Conservation (phyloP, 192 early-diverging fungal genomes). For the Neocallimastix lanati region DNA sequence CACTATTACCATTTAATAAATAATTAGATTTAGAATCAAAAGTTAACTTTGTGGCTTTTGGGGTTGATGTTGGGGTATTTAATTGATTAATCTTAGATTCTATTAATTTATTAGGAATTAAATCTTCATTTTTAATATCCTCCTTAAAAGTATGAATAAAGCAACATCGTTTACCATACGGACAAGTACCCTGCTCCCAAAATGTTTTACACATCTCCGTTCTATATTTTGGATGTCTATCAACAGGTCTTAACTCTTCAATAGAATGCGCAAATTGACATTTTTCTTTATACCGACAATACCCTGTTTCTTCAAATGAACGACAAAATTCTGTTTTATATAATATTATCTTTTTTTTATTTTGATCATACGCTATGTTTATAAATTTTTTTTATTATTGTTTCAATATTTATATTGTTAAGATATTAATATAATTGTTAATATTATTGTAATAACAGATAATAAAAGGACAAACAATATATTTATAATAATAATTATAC, state of each 20-base stretch:
- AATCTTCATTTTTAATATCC: not conserved
- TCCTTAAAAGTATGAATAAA: constrained; percentile 54
- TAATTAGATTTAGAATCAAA: not conserved
- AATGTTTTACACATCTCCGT: constrained; percentile 86
- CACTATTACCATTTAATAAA: not conserved
- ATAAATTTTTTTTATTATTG: no score
- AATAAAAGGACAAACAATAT: no score
- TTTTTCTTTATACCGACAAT: constrained; percentile 60
- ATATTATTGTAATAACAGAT: no score
- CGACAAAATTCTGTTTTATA: constrained; percentile 65
- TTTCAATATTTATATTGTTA: no score
- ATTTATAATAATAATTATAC: no score
- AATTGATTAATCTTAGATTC: not conserved
- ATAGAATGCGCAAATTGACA: constrained; percentile 88
- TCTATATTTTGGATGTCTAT: constrained; percentile 84
- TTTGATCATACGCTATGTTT: not conserved
- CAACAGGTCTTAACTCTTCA: constrained; percentile 56
- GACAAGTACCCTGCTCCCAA: constrained; percentile 70
- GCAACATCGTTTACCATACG: constrained; percentile 85
- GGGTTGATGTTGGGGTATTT: not conserved
- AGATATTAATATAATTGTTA: no score
- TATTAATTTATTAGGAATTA: not conserved
- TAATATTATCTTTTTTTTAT: constrained; percentile 20
- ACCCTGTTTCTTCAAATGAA: constrained; percentile 33
- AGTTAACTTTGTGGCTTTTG: not conserved